Conservation (phyloP, 768 basidiomycete species). For the Boletales sp. region DNA sequence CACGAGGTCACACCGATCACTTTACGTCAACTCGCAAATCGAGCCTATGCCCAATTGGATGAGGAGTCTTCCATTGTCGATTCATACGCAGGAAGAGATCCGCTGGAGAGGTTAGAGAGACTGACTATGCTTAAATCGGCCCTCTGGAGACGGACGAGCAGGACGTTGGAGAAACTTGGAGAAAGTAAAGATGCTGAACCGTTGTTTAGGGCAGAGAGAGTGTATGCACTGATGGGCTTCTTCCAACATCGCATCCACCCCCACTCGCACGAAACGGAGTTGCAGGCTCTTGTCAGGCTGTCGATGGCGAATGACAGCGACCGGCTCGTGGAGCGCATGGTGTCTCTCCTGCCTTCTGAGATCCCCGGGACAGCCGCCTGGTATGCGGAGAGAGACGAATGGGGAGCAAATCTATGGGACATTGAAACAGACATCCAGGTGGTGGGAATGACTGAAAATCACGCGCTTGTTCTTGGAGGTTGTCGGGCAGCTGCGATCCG, state of each 20-base stretch:
- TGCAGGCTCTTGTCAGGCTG: not conserved
- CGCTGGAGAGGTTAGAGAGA: not conserved
- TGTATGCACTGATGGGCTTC: constrained; percentile 27
- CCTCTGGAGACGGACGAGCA: constrained; percentile 21
- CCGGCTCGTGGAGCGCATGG: constrained; percentile 19
- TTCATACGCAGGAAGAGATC: constrained; percentile 16
- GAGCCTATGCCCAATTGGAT: constrained; percentile 13
- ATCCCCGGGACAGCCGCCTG: constrained; percentile 1
- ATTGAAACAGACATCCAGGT: constrained; percentile 15
- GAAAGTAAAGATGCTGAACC: not conserved
- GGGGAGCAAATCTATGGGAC: constrained; percentile 18
- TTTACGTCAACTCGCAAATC: constrained; percentile 22
- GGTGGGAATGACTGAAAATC: constrained; percentile 15
- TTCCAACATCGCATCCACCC: constrained; percentile 18
- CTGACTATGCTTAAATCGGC: constrained; percentile 16
- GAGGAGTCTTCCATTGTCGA: constrained; percentile 23
- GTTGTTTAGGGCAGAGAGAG: constrained; percentile 3
- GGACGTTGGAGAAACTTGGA: not conserved
- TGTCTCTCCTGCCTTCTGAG: constrained; percentile 15
- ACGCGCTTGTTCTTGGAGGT: constrained; percentile 20
- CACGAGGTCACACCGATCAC: constrained; percentile 13
- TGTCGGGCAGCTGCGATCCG: constrained; percentile 20
- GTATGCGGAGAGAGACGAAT: constrained; percentile 12
- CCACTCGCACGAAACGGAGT: not conserved
- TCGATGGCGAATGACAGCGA: constrained; percentile 26